phyloP scores from a whole-genome alignment of 768 basidiomycete genomes.

The Agaricus blazei region DNA sequence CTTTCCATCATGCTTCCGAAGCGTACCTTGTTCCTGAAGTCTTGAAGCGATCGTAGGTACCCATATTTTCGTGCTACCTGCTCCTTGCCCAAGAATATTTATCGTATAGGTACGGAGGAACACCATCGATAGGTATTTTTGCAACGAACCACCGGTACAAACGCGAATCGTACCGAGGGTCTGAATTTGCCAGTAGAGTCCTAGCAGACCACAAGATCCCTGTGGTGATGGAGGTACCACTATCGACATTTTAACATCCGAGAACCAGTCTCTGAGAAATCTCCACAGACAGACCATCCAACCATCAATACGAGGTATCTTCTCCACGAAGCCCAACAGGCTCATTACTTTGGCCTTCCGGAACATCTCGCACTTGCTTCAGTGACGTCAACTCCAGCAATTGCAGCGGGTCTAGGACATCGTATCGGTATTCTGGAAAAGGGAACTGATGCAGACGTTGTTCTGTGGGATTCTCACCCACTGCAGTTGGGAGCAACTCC shows the following conservation, averaged over 20 bases:
- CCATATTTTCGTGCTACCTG: not conserved
- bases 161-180: conserved; percentile 63
- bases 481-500: conserved; percentile 73
- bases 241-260: not conserved
- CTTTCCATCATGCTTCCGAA: conserved; percentile 87
- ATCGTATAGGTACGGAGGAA: conserved; percentile 34
- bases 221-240: conserved; percentile 69
- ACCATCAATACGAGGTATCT: conserved; percentile 63
- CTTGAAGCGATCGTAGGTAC: conserved; percentile 64
- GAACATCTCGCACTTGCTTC: conserved; percentile 54
- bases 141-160: conserved; percentile 68
- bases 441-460: conserved; percentile 65
- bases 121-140: conserved; percentile 77
- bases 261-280: not conserved
- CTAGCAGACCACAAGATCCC: conserved; percentile 67
- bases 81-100: not conserved
- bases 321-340: conserved; percentile 67
- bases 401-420: conserved; percentile 66
- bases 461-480: conserved; percentile 75
- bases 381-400: conserved; percentile 64
- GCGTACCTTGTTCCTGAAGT: conserved; percentile 84
- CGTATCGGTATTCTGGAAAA: conserved; percentile 60
- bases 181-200: conserved; percentile 72
- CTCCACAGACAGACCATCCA: conserved; percentile 49
- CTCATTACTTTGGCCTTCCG: conserved; percentile 61